phyloP scores from a whole-genome alignment of 208 protist species.

The Borovskyia barvae region DNA sequence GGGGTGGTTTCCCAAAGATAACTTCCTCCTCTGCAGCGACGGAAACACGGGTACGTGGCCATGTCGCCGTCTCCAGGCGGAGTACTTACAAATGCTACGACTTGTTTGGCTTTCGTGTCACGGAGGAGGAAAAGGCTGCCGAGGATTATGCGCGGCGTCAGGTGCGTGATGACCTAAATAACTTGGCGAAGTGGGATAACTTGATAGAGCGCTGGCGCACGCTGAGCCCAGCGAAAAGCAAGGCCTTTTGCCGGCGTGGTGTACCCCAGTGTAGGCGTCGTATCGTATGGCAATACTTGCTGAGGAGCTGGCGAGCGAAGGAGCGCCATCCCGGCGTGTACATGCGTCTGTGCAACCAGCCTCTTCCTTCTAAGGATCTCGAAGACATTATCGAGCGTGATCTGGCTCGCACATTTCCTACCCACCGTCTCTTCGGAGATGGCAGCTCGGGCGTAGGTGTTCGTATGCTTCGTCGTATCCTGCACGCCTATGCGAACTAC shows the following conservation, averaged over 20 bases:
- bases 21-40: no score
- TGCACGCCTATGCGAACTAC: conserved; percentile 77
- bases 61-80: neutral
- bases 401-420: conserved; percentile 85
- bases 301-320: conserved; percentile 33
- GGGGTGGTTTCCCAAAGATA: no score
- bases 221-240: conserved; percentile 24
- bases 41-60: no score
- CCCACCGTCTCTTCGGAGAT: conserved; percentile 63
- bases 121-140: conserved; percentile 58
- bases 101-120: conserved; percentile 75
- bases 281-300: conserved; percentile 66
- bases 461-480: conserved; percentile 61
- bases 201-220: conserved; percentile 36
- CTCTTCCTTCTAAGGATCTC: conserved; percentile 24
- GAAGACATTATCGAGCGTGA: conserved; percentile 80
- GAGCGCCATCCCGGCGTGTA: conserved; percentile 27
- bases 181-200: conserved; percentile 29
- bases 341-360: conserved; percentile 23
- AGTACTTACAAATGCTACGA: conserved; percentile 35
- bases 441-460: conserved; percentile 36
- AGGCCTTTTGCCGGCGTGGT: conserved; percentile 68
- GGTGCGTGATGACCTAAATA: conserved; percentile 6
- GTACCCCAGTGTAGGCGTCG: conserved; percentile 57
- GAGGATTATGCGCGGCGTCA: conserved; percentile 34